A percentile compares a stretch with the other conserved stretches of the same genome.
Evolutionary conservation across 331 rosid species (phyloP).

Genomic region (Malus hybrid): DNA sequence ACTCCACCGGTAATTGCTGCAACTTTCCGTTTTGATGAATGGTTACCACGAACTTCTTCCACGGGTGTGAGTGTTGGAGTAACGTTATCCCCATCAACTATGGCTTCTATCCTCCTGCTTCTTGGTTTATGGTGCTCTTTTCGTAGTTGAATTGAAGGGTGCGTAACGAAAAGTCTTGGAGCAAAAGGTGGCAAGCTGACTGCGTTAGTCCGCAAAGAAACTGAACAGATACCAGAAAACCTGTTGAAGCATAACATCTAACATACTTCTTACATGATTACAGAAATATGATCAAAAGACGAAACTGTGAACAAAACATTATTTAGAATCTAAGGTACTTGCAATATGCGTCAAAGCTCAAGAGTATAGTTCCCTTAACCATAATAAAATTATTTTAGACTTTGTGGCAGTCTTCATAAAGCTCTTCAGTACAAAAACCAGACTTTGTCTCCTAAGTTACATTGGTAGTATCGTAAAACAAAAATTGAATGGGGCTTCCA

Average conservation of each 20-base stretch:
- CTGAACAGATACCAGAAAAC: conserved; percentile 18
- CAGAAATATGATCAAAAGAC: too few relatives aligned
- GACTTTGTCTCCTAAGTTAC: too few relatives aligned
- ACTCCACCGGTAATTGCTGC: conserved; percentile 42
- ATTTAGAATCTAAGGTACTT: neutral
- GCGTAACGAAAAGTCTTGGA: conserved; percentile 6
- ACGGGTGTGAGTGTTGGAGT: conserved; percentile 45
- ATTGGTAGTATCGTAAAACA: too few relatives aligned
- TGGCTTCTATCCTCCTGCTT: conserved; percentile 22
- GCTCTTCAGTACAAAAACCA: too few relatives aligned
- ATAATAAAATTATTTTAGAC: too few relatives aligned
- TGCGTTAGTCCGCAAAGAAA: conserved; percentile 12
- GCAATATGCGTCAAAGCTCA: neutral
- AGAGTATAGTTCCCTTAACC: neutral
- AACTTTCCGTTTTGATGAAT: conserved; percentile 20
- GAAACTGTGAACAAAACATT: too few relatives aligned
- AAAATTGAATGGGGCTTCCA: too few relatives aligned
- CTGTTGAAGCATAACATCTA: conserved; percentile 13
- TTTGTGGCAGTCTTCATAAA: too few relatives aligned
- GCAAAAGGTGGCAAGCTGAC: conserved; percentile 6
- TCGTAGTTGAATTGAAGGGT: conserved; percentile 7
- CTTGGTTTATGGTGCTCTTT: conserved; percentile 13
- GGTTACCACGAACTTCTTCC: conserved; percentile 26
- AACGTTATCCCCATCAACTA: conserved; percentile 27
- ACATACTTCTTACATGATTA: too few relatives aligned